A percentile compares a stretch with the other conserved stretches of the same genome.
Evolutionary conservation across 2,329 filamentous ascomycete genomes (phyloP).

Genomic region (Harringtonia lauricola): DNA sequence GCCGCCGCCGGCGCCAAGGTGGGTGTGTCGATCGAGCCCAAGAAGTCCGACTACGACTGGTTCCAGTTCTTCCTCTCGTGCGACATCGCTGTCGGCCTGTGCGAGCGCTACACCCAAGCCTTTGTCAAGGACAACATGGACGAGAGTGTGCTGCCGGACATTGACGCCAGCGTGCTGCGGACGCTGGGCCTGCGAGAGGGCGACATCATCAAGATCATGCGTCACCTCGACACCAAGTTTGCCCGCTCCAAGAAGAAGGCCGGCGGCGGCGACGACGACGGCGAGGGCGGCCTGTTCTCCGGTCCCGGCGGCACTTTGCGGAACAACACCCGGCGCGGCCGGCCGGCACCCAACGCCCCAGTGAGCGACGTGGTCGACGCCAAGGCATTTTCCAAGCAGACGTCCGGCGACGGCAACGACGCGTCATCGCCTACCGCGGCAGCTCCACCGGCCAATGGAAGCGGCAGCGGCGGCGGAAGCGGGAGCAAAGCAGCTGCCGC

Average conservation of each 20-base stretch:
- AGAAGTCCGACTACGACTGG: slow-evolving; percentile 84
- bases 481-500: slow-evolving; percentile 8
- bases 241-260: slow-evolving; percentile 52
- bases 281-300: slow-evolving; percentile 66
- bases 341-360: slow-evolving; percentile 77
- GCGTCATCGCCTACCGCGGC: slow-evolving; percentile 8
- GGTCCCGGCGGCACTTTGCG: slow-evolving; percentile 82
- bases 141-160: slow-evolving; percentile 82
- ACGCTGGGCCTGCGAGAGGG: slow-evolving; percentile 91
- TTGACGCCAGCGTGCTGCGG: slow-evolving; percentile 70
- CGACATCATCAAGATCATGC: slow-evolving; percentile 93
- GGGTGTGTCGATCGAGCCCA: slow-evolving; percentile 52
- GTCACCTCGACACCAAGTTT: slow-evolving; percentile 72
- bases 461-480: slow-evolving; percentile 5
- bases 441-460: too few species aligned
- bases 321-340: slow-evolving; percentile 89
- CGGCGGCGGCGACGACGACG: slow-evolving; percentile 47
- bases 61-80: slow-evolving; percentile 96
- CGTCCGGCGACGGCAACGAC: slow-evolving; percentile 25
- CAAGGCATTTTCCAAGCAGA: slow-evolving; percentile 66
- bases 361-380: slow-evolving; percentile 78
- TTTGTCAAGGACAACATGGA: slow-evolving; percentile 93
- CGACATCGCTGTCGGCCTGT: slow-evolving; percentile 84
- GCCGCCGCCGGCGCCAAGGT: slow-evolving; percentile 23
- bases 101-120: slow-evolving; percentile 84